Evolutionary conservation across 768 basidiomycete genomes (phyloP), one percentile per base, ranked within the genome.

Genomic region (Tylopilus vinaceipallidus): DNA sequence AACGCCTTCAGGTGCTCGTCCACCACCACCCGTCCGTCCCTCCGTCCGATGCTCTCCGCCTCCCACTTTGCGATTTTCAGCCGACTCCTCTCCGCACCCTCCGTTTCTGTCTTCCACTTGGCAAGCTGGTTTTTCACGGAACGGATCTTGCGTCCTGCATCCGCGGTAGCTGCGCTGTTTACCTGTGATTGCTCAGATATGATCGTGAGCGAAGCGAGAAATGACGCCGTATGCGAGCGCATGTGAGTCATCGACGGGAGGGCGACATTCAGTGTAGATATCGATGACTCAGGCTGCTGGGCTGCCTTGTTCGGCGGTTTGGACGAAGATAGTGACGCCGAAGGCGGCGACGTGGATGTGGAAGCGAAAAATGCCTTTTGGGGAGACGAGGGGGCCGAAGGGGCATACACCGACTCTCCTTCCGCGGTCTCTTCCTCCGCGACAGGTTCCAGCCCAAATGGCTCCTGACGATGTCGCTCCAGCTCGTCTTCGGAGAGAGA

Each of bases 121-220:
- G 84, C 85, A 26, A 93, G 69, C 57, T 86, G 88, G 59, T 92
- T 91, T 72, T 88, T 90, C 53, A 92, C 69, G 13, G 88, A 87
- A 42, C 91, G 85, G 35, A 95, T 83, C 69, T 89, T 91, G 33
- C 91, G 79, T 39, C 89, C 90, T 0, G 91, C 86, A 49, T 95
- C 91, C 1, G 90, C 83, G 10, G 88, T 86, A 4, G 85, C 86
- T 1, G 88, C 92, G 10, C 85, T 83, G 60, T 91, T 91, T 42
- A 92, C 89, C 64, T 95, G 91, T 13, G 90, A 87, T 52, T 92
- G 88, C 60, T 95, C 91, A 22, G 87, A 90, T 55, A 93, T 81
- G 29, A 83, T 80, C 3, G 83, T 78, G 38, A 95, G 77, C 11
- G 89, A 86, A 20, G 83, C 71, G 39, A 87, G 82, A 44, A 93